Evolutionary conservation across 129 eudicot genomes (phyloP).

Genomic region (Flaveria bidentis): DNA sequence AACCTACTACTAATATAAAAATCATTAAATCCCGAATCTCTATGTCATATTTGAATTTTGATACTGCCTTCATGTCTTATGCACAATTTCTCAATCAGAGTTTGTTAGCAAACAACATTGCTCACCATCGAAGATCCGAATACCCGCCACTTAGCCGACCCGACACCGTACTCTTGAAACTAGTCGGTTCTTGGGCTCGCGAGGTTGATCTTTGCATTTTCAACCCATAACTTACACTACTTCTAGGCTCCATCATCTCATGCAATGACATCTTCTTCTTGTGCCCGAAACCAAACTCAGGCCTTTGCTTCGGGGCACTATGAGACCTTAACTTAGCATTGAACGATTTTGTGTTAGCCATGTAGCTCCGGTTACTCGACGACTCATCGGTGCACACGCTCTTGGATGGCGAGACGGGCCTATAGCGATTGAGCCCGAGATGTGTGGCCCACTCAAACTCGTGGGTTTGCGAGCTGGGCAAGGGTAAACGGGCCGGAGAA

Average conservation of each 20-base stretch:
- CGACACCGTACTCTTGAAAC: slow-evolving; percentile 66
- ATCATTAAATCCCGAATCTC: neutral
- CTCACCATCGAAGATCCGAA: slow-evolving; percentile 40
- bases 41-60: slow-evolving; percentile 15
- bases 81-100: slow-evolving; percentile 31
- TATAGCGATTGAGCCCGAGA: slow-evolving; percentile 51
- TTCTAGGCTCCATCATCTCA: slow-evolving; percentile 85
- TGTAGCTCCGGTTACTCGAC: slow-evolving; percentile 56
- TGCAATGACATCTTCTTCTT: slow-evolving; percentile 60
- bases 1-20: slow-evolving; percentile 14
- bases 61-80: slow-evolving; percentile 27
- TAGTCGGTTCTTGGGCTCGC: slow-evolving; percentile 63
- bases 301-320: slow-evolving; percentile 83
- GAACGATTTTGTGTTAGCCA: slow-evolving; percentile 75
- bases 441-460: slow-evolving; percentile 64
- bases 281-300: slow-evolving; percentile 48
- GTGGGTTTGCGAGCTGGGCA: slow-evolving; percentile 48
- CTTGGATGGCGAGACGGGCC: slow-evolving; percentile 62
- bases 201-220: slow-evolving; percentile 78
- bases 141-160: slow-evolving; percentile 55
- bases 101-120: neutral
- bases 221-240: slow-evolving; percentile 63
- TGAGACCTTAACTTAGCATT: slow-evolving; percentile 81
- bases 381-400: slow-evolving; percentile 60
- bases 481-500: slow-evolving; percentile 48